Percentiles rank a stretch among this genome's conserved stretches.
Evolutionary conservation across 495 filamentous ascomycete genomes (phyloP).

Genomic region (Trichoderma virens): DNA sequence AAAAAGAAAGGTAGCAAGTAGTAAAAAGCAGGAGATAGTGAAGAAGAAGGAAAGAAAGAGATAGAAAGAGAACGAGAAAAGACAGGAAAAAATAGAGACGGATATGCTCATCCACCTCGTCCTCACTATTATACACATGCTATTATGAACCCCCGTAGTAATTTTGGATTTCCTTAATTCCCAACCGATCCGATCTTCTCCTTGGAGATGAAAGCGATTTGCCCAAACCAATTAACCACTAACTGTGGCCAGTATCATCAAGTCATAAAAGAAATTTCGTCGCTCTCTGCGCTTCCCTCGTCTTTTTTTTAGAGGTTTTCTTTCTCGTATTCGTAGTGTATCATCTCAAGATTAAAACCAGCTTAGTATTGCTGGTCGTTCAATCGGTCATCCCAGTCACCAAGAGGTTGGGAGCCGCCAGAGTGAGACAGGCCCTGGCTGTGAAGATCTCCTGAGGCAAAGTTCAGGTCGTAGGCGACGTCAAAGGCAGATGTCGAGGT

Average conservation of each 20-base stretch:
- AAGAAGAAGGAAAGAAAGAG: neutral
- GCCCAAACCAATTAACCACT: neutral
- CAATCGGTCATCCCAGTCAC: slow-evolving; percentile 10
- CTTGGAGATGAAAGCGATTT: neutral
- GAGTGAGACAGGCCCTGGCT: neutral
- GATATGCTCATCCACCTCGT: neutral
- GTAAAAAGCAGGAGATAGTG: no score
- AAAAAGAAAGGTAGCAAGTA: neutral
- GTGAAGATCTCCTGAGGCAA: neutral
- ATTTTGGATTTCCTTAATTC: neutral
- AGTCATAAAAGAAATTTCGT: slow-evolving; percentile 8
- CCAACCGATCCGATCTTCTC: neutral
- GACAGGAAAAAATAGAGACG: neutral
- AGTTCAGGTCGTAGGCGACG: slow-evolving; percentile 7
- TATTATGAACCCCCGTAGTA: neutral
- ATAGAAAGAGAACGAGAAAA: neutral
- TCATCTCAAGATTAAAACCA: neutral
- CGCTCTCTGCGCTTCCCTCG: neutral
- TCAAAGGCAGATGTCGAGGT: slow-evolving; percentile 6
- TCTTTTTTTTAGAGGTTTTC: neutral
- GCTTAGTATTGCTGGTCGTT: neutral
- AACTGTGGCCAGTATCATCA: slow-evolving; percentile 3
- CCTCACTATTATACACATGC: slow-evolving; percentile 6
- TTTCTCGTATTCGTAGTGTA: neutral
- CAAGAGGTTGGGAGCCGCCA: neutral